A percentile compares a stretch with the other conserved stretches of the same genome.
Evolutionary conservation across 169 alveolate species (phyloP).

Genomic region (Plasmodium cynomolgi): DNA sequence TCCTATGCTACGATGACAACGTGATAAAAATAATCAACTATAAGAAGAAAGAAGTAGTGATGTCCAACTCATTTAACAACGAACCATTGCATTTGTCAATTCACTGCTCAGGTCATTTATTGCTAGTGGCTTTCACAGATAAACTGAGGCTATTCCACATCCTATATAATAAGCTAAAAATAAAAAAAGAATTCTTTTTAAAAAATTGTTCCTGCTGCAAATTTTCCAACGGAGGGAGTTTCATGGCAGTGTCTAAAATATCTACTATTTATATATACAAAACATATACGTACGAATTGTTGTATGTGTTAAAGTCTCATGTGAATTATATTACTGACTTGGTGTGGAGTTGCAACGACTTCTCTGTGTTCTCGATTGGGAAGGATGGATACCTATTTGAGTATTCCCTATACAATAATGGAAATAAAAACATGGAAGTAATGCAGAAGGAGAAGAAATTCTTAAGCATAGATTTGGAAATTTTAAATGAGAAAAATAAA

Average conservation of each 20-base stretch:
- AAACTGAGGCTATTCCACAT: conserved; percentile 57
- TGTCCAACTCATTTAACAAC: conserved; percentile 50
- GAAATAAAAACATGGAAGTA: conserved; percentile 59
- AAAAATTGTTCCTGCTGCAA: conserved; percentile 72
- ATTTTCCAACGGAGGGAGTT: conserved; percentile 71
- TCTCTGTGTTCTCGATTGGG: conserved; percentile 60
- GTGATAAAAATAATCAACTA: conserved; percentile 46
- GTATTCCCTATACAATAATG: conserved; percentile 67
- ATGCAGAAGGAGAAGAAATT: conserved; percentile 72
- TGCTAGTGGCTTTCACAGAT: conserved; percentile 61
- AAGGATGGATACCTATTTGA: conserved; percentile 71
- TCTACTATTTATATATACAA: conserved; percentile 65
- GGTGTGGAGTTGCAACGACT: conserved; percentile 53
- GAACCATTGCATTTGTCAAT: conserved; percentile 56
- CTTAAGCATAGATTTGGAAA: conserved; percentile 61
- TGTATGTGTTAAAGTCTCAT: conserved; percentile 54
- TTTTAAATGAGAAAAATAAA: conserved; percentile 10
- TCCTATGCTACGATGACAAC: conserved; percentile 58
- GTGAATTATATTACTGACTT: conserved; percentile 65
- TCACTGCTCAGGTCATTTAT: conserved; percentile 65
- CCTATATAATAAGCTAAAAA: conserved; percentile 64
- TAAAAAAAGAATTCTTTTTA: conserved; percentile 65
- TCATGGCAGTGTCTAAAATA: conserved; percentile 68
- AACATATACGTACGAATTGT: conserved; percentile 60
- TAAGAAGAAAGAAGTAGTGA: conserved; percentile 51